These are phyloP conservation scores for Handroanthus guayacan DNA, from an alignment of 257 asterid genomes.

Conservation along the genomic window DNA sequence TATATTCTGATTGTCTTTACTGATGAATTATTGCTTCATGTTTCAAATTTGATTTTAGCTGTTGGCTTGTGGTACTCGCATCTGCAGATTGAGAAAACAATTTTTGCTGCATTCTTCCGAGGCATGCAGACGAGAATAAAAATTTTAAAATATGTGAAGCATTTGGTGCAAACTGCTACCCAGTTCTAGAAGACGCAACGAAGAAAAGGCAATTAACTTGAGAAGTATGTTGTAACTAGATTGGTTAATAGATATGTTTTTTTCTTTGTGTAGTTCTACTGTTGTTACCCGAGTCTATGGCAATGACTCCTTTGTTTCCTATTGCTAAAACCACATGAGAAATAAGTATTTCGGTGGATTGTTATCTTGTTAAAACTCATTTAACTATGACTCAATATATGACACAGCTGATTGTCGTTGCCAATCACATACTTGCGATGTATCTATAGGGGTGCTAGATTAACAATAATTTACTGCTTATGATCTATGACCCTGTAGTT, in stretches of 20 bases:
- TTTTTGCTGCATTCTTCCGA: slow-evolving; percentile 95
- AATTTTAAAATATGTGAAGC: slow-evolving; percentile 97
- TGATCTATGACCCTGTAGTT: too few species aligned
- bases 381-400: not conserved
- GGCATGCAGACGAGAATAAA: slow-evolving; percentile 97
- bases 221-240: slow-evolving; percentile 67
- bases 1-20: slow-evolving; percentile 27
- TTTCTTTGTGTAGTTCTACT: slow-evolving; percentile 2
- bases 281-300: not conserved
- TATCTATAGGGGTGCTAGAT: not conserved
- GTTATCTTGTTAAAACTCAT: slow-evolving; percentile 15
- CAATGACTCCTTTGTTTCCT: not conserved
- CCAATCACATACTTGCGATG: slow-evolving; percentile 16
- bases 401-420: not conserved
- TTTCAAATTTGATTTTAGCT: slow-evolving; percentile 33
- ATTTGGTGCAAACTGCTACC: slow-evolving; percentile 95
- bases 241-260: slow-evolving; percentile 24
- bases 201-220: slow-evolving; percentile 82
- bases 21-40: slow-evolving; percentile 13
- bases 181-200: slow-evolving; percentile 86
- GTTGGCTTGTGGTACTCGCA: slow-evolving; percentile 42
- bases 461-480: not conserved
- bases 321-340: slow-evolving; percentile 22
- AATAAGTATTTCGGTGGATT: slow-evolving; percentile 5
- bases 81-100: slow-evolving; percentile 92